Evolutionary conservation across 768 basidiomycete species (phyloP), one percentile per base, ranked within the genome.

Genomic region (Clathrus columnatus): DNA sequence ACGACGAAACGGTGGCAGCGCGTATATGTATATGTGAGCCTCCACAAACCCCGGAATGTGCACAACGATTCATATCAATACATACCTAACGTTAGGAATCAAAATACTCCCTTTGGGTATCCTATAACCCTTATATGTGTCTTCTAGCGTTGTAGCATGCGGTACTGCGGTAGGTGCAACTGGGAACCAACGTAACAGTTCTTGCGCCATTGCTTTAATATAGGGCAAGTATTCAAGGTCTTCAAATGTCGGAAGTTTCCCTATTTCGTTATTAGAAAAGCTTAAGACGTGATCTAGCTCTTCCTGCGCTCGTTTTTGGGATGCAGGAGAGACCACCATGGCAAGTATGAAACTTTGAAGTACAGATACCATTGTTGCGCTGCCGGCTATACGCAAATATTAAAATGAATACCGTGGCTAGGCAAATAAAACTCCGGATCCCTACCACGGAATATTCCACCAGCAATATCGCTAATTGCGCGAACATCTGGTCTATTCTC

Each of bases 91-190:
- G 43, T 61, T 61, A 16, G 49, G 42, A 17, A 60, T 45, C 16
- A 59, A 26, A 23, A 61, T 55, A 2, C 58, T 54, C 2, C 59
- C 59, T 28, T 60, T 60, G 7, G 60, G 59, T 16, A 61, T 61
- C 24, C 27, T 23, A 41, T 57, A 57, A 14, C 59, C 60, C 5
- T 53, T 24, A 44, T 61, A 61, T 16, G 20, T 41, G 45, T 51
- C 55, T 42, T 61, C 60, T 28, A 50, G 54, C 16, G 48, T 18
- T 7, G 49, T 29, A n/a, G n/a, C n/a, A n/a, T n/a, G n/a, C n/a
- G n/a, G n/a, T n/a, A n/a, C n/a, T n/a, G 46, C 29, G 32, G 28
- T 14, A 7, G 52, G 42, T 6, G 14, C 41, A 46, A 54, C 36
- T 7, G 20, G 18, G 7, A 28, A 16, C 52, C 52, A 54, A n/a